Conservation (phyloP, 306 rosid genomes). For the Carpinus fangiana region DNA sequence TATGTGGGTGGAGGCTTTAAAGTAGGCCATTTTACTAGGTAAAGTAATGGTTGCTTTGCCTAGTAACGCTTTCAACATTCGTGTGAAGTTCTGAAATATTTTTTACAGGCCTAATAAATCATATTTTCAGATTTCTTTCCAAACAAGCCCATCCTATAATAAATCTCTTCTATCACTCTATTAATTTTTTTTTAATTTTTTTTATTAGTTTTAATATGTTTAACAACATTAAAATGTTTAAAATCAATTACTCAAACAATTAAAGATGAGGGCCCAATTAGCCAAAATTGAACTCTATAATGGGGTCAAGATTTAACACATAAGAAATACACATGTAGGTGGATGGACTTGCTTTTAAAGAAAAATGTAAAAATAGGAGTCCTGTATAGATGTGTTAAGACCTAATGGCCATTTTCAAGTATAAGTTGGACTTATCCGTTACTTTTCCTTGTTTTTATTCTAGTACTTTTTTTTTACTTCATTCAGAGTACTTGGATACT, state of each 20-base stretch:
- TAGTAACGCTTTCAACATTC: neutral
- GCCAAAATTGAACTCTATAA: neutral
- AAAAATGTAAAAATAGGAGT: neutral
- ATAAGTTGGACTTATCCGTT: neutral
- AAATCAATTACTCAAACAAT: neutral
- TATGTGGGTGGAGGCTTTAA: neutral
- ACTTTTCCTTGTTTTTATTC: neutral
- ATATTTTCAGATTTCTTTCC: neutral
- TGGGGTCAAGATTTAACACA: neutral
- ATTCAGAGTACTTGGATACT: neutral
- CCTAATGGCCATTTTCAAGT: neutral
- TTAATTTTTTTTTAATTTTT: too few species aligned
- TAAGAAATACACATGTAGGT: neutral
- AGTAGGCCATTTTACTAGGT: neutral
- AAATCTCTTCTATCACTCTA: neutral
- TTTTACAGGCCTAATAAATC: neutral
- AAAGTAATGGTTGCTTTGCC: neutral
- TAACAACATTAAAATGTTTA: neutral
- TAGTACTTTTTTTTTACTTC: neutral
- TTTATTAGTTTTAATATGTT: neutral
- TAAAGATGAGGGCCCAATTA: neutral
- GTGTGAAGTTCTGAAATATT: neutral
- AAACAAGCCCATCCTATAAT: too few species aligned
- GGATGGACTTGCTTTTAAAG: neutral
- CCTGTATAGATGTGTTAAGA: neutral